Conservation (phyloP, 2,329 filamentous ascomycete species). For the Drechslera avenae region DNA sequence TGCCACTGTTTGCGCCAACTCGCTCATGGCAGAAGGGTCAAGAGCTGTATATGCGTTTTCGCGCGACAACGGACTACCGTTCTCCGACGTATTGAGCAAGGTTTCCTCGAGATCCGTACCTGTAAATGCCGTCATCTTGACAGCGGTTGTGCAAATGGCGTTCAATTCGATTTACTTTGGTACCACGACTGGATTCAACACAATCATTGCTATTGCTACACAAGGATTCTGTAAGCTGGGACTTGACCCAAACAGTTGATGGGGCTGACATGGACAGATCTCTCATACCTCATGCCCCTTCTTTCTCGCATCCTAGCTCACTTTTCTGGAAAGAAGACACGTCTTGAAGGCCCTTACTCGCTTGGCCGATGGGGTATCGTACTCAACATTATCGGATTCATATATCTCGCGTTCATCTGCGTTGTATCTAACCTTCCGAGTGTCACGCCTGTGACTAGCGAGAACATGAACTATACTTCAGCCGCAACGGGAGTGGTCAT, state of each 20-base stretch:
- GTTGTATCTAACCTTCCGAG: constrained; percentile 64
- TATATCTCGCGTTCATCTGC: constrained; percentile 60
- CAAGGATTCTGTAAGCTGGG: constrained; percentile 59
- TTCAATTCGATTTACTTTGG: constrained; percentile 63
- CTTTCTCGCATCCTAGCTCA: constrained; percentile 57
- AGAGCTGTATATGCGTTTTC: constrained; percentile 56
- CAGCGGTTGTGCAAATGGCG: constrained; percentile 56
- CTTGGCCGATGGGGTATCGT: constrained; percentile 53
- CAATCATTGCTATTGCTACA: constrained; percentile 62
- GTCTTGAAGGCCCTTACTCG: constrained; percentile 53
- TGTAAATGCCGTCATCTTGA: constrained; percentile 56
- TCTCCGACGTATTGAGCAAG: constrained; percentile 54
- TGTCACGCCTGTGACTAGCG: constrained; percentile 55
- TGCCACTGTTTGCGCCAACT: constrained; percentile 53
- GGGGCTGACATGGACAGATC: constrained; percentile 44
- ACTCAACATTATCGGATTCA: constrained; percentile 57
- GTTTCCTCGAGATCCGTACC: constrained; percentile 58
- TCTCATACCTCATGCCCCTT: constrained; percentile 63
- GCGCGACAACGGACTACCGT: constrained; percentile 60
- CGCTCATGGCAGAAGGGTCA: constrained; percentile 55
- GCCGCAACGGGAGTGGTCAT: constrained; percentile 62
- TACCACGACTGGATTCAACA: constrained; percentile 60
- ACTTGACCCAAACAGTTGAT: neutral
- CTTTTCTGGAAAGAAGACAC: constrained; percentile 50
- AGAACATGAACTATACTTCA: constrained; percentile 65